phyloP scores from a whole-genome alignment of 768 basidiomycete species.

The Aureoboletus auriporus region DNA sequence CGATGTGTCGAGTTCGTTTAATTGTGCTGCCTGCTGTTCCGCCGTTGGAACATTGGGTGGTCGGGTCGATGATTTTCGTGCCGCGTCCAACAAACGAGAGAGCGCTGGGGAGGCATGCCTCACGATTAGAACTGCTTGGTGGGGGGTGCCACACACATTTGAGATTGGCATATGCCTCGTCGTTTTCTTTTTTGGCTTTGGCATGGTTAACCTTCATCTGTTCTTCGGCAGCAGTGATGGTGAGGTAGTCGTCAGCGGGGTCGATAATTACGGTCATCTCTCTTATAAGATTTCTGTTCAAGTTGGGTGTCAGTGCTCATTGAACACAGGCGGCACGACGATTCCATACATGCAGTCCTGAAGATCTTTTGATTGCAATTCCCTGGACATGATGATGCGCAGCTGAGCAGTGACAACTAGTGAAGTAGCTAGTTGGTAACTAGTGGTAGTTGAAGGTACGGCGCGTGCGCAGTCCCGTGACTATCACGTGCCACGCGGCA shows the following conservation, averaged over 20 bases:
- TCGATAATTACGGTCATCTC: constrained; percentile 73
- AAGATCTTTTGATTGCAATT: constrained; percentile 30
- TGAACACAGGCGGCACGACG: background rate
- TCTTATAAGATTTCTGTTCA: constrained; percentile 56
- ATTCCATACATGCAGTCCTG: constrained; percentile 32
- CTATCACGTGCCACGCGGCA: constrained; percentile 17
- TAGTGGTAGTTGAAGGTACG: background rate
- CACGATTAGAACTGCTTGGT: background rate
- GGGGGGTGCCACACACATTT: constrained; percentile 43
- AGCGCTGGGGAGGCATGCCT: constrained; percentile 42
- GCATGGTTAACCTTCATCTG: constrained; percentile 57
- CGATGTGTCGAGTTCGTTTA: constrained; percentile 64
- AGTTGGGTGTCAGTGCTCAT: constrained; percentile 3
- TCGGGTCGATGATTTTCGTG: constrained; percentile 65
- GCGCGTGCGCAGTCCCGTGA: constrained; percentile 6
- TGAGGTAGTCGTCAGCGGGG: constrained; percentile 74
- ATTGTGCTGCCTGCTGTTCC: constrained; percentile 51
- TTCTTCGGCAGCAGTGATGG: constrained; percentile 71
- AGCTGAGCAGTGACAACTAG: background rate
- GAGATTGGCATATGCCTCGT: constrained; percentile 60
- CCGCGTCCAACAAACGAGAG: constrained; percentile 60
- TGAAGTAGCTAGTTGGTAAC: too few species aligned
- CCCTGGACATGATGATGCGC: constrained; percentile 20
- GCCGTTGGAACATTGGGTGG: constrained; percentile 67
- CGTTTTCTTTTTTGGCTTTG: constrained; percentile 60